These are phyloP conservation scores for Coemansia sp. DNA, from an alignment of 192 early-diverging fungal genomes.

Conservation along the genomic window DNA sequence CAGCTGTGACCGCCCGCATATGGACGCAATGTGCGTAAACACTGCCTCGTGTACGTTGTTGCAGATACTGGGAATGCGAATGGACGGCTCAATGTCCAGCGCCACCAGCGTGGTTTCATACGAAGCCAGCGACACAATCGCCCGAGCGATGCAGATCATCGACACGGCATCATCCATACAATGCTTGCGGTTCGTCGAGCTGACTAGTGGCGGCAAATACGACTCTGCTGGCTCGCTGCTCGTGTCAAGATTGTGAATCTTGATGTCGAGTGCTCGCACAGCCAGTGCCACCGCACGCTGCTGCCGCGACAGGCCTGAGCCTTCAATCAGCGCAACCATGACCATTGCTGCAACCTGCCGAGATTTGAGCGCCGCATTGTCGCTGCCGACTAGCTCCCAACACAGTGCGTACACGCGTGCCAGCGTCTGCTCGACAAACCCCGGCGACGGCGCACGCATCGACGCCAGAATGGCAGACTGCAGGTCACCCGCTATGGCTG, in stretches of 20 bases:
- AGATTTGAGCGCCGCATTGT: constrained; percentile 30
- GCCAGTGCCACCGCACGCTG: constrained; percentile 27
- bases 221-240: not conserved
- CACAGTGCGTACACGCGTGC: constrained; percentile 24
- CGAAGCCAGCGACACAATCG: constrained; percentile 35
- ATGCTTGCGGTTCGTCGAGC: constrained; percentile 11
- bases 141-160: constrained; percentile 53
- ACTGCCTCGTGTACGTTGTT: constrained; percentile 60
- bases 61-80: constrained; percentile 12
- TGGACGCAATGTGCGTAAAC: constrained; percentile 61
- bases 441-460: constrained; percentile 29
- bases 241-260: not conserved
- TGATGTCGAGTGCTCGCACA: constrained; percentile 23
- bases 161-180: constrained; percentile 50
- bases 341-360: constrained; percentile 52
- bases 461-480: constrained; percentile 28
- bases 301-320: constrained; percentile 20
- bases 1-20: constrained; percentile 63
- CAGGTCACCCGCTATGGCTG: constrained; percentile 1
- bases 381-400: constrained; percentile 39
- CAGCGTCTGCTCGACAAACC: constrained; percentile 26
- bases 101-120: constrained; percentile 33
- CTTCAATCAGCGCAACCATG: constrained; percentile 36
- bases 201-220: constrained; percentile 19
- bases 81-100: constrained; percentile 24